phyloP scores from a whole-genome alignment of 2,329 filamentous ascomycete species.

The Acarospora socialis region DNA sequence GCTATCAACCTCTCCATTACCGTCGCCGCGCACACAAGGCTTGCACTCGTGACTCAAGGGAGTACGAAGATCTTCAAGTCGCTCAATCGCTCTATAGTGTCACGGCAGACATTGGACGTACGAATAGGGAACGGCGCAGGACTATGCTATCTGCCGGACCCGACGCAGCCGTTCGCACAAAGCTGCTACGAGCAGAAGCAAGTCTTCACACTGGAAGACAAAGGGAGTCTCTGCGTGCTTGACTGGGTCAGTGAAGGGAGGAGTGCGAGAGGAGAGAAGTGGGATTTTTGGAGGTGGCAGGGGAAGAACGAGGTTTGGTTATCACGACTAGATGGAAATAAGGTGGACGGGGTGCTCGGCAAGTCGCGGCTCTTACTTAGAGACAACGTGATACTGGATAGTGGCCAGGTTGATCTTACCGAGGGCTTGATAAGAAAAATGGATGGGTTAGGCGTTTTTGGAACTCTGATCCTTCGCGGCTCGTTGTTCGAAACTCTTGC shows the following conservation, averaged over 20 bases:
- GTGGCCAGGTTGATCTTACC: slow-evolving; percentile 28
- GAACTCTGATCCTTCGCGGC: slow-evolving; percentile 72
- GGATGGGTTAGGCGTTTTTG: slow-evolving; percentile 51
- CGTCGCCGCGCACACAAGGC: slow-evolving; percentile 48
- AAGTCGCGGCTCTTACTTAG: slow-evolving; percentile 57
- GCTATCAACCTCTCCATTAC: slow-evolving; percentile 58
- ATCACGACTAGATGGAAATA: slow-evolving; percentile 18
- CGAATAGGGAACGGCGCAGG: slow-evolving; percentile 34
- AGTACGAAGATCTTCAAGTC: slow-evolving; percentile 96
- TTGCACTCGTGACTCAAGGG: slow-evolving; percentile 51
- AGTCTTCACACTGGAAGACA: slow-evolving; percentile 48
- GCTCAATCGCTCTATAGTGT: slow-evolving; percentile 22
- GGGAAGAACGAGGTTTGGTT: slow-evolving; percentile 81
- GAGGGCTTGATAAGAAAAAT: slow-evolving; percentile 11
- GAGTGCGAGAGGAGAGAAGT: slow-evolving; percentile 71
- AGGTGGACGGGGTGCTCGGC: slow-evolving; percentile 23
- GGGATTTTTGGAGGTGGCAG: slow-evolving; percentile 66
- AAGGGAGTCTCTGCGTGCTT: slow-evolving; percentile 57
- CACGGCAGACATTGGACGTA: slow-evolving; percentile 36
- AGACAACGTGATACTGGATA: slow-evolving; percentile 66
- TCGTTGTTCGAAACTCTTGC: slow-evolving; percentile 51
- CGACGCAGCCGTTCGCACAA: slow-evolving; percentile 75
- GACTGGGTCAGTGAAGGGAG: slow-evolving; percentile 94
- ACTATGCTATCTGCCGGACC: slow-evolving; percentile 64
- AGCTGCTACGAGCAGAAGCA: slow-evolving; percentile 79